Evolutionary conservation across 2,329 filamentous ascomycete genomes (phyloP).

Genomic region (Ophiobolus disseminans): DNA sequence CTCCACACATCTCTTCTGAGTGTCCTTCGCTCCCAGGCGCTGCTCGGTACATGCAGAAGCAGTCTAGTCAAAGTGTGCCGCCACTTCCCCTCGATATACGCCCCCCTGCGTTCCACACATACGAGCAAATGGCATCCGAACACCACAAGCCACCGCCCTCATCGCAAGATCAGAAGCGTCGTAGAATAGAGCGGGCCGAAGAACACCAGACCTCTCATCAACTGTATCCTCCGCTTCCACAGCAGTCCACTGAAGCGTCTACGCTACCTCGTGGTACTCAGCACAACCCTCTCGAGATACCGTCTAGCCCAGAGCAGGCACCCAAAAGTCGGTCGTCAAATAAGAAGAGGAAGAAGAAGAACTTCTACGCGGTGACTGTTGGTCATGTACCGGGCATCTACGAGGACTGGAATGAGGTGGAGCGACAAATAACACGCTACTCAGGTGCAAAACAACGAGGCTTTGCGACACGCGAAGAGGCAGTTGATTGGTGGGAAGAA

Average conservation of each 20-base stretch:
- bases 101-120: no score
- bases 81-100: no score
- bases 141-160: neutral
- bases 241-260: neutral
- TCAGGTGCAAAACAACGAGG: conserved; percentile 66
- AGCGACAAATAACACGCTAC: conserved; percentile 74
- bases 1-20: no score
- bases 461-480: conserved; percentile 65
- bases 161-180: neutral
- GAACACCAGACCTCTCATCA: no score
- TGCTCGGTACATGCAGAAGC: no score
- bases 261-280: conserved; percentile 13
- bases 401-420: conserved; percentile 70
- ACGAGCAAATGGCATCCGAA: neutral
- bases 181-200: no score
- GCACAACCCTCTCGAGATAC: conserved; percentile 18
- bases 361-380: conserved; percentile 67
- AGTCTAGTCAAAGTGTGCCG: no score
- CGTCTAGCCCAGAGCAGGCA: conserved; percentile 20
- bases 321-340: conserved; percentile 48
- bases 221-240: no score
- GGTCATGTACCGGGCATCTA: conserved; percentile 67
- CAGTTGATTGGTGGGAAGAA: conserved; percentile 69
- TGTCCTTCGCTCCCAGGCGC: no score
- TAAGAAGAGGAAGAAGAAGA: conserved; percentile 80